These are phyloP conservation scores for Lactarius sp. DNA, from an alignment of 768 basidiomycete genomes.

Conservation along the genomic window DNA sequence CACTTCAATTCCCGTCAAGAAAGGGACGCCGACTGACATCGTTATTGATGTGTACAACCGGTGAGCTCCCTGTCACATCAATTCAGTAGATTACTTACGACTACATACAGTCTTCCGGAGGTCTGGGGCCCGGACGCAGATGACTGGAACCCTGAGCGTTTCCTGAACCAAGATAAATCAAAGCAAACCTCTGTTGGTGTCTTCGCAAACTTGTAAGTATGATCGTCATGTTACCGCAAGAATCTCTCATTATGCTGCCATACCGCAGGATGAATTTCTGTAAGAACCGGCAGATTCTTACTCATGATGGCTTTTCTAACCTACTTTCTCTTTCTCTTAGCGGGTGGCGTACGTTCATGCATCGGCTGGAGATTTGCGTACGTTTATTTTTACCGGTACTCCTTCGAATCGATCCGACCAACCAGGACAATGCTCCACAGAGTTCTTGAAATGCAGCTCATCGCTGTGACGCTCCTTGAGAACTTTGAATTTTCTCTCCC, in stretches of 20 bases:
- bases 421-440: neutral
- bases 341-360: neutral
- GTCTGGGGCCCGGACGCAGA: no score
- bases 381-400: neutral
- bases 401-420: neutral
- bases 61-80: neutral
- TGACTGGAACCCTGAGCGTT: no score
- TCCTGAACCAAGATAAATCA: no score
- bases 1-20: conserved; percentile 1
- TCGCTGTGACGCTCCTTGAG: neutral
- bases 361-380: conserved; percentile 11
- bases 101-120: conserved; percentile 1
- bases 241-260: neutral
- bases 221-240: neutral
- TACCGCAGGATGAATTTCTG: conserved; percentile 7
- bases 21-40: conserved; percentile 4
- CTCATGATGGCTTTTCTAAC: no score
- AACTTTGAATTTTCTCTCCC: no score
- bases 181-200: conserved; percentile 1
- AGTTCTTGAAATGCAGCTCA: conserved; percentile 1
- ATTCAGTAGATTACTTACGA: neutral
- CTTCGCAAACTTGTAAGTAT: neutral
- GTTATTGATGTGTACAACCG: neutral
- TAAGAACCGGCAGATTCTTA: neutral
- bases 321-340: no score